phyloP scores from a whole-genome alignment of 805 yeast species.

The Vanderwaltozyma polyspora region DNA sequence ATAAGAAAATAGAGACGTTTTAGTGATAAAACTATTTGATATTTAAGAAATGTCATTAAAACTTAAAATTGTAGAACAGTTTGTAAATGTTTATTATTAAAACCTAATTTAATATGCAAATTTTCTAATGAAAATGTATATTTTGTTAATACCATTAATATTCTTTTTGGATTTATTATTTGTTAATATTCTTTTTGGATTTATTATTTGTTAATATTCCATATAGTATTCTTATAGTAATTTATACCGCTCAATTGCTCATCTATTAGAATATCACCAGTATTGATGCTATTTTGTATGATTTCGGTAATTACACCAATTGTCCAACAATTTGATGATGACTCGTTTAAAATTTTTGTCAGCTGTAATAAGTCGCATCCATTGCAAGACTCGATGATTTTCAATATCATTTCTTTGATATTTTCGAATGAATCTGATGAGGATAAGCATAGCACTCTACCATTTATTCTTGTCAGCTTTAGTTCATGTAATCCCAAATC shows the following conservation, averaged over 20 bases:
- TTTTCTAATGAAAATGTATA: too few species aligned
- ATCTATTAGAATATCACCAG: constrained; percentile 53
- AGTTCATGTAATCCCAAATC: constrained; percentile 39
- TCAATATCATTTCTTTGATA: constrained; percentile 19
- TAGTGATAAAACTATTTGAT: too few species aligned
- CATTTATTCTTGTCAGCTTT: constrained; percentile 27
- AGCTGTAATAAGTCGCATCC: constrained; percentile 24
- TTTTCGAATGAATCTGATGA: constrained; percentile 23
- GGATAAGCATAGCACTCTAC: constrained; percentile 27
- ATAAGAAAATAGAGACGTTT: too few species aligned
- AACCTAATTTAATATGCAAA: too few species aligned
- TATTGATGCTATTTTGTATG: constrained; percentile 43
- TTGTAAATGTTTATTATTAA: too few species aligned
- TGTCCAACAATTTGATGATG: constrained; percentile 45
- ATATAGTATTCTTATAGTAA: constrained; percentile 42
- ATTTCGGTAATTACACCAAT: constrained; percentile 55
- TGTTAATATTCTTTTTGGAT: too few species aligned
- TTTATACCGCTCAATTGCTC: constrained; percentile 55
- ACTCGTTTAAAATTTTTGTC: constrained; percentile 17
- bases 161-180: too few species aligned
- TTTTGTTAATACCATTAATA: too few species aligned
- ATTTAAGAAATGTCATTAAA: too few species aligned
- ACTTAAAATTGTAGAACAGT: too few species aligned
- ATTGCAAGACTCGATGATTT: constrained; percentile 14
- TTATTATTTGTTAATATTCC: too few species aligned